Base-by-base conservation (phyloP, 2,329 filamentous ascomycete genomes). In the Arthroderma sp. region DNA sequence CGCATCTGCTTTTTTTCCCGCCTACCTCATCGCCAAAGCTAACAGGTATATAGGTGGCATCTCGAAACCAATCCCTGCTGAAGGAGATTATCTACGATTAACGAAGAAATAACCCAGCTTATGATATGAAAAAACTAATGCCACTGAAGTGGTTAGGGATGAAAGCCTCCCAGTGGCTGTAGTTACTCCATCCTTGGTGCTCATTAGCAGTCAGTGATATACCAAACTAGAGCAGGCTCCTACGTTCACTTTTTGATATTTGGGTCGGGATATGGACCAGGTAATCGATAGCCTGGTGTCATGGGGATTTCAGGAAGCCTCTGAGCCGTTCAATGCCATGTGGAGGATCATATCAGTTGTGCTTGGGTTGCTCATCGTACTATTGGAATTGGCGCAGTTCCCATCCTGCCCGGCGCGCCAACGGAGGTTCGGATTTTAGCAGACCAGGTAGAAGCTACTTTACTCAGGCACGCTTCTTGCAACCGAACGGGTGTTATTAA, bases 1-100 rank as follows among this genome's bases (percentile, higher is more conserved):
- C 11, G 75, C 76, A 2, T 79, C 76, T 0, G 72, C 74, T 29
- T 74, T 82, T 52, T 82, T 78, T 53, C 75, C 82, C 36, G 77
- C 74, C 3, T 72, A 77, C 44, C 60, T 77, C 1, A 65, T 73
- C 48, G 75, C 75, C 29, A 77, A 80, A 56, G 61, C 80, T 2
- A 6, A 77, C 78, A 47, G 73, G 75, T 74, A 54, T 48, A 61
- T 57, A 11, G n/a, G 7, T n/a, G 10, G 38, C 15, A 22, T 22
- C 15, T 22, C 15, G 15, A 22, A 22, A 3, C 15, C 15, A 22
- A 22, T 22, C 15, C 15, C 15, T 22, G 15, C 15, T 22, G 15
- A 22, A 22, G 15, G 15, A 22, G 15, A 22, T 22, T 22, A 22
- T 22, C 15, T 22, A 22, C 15, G 15, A 22, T 22, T 22, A 22